Conservation (phyloP, 371 early-diverging fungal genomes). For the Mucor racemosus region DNA sequence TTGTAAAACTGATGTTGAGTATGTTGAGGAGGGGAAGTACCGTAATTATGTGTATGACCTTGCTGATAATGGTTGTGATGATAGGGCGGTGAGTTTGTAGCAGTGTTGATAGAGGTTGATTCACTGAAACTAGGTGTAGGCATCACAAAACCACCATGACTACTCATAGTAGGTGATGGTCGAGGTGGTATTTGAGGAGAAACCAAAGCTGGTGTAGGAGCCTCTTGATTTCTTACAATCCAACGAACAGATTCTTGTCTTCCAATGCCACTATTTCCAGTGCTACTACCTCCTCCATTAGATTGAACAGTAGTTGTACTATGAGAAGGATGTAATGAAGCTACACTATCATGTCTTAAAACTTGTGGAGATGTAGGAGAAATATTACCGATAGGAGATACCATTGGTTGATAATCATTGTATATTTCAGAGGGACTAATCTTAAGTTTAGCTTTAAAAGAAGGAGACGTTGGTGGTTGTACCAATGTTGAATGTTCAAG, state of each 20-base stretch:
- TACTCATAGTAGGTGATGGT: background rate
- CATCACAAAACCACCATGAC: background rate
- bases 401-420: conserved; percentile 3
- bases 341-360: background rate
- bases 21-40: background rate
- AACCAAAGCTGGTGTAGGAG: background rate
- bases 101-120: background rate
- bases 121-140: background rate
- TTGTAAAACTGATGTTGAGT: background rate
- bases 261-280: background rate
- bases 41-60: background rate
- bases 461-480: background rate
- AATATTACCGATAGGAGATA: background rate
- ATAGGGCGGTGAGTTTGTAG: background rate
- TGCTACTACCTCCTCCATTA: too few relatives aligned
- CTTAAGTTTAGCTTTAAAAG: background rate
- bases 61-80: background rate
- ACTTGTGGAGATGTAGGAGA: background rate
- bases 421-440: conserved; percentile 1
- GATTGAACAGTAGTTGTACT: background rate
- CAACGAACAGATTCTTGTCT: conserved; percentile 8
- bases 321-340: background rate
- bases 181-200: background rate
- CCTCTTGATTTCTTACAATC: conserved; percentile 11
- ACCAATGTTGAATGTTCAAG: background rate